Evolutionary conservation across 139 green algal genomes (phyloP).

Genomic region (Picochlorum sp.): DNA sequence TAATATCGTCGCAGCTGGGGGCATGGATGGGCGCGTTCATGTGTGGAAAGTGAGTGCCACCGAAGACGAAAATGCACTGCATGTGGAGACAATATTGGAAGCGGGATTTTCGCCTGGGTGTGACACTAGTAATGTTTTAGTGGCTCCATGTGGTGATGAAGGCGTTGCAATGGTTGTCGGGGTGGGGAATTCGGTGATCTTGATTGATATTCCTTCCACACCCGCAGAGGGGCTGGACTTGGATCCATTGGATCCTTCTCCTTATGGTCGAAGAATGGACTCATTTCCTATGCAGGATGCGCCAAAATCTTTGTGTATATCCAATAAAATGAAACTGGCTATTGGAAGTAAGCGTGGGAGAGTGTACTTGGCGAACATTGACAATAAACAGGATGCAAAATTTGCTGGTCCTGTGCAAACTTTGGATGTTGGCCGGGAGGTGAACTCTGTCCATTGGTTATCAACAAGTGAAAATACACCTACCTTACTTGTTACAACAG

Average conservation of each 20-base stretch:
- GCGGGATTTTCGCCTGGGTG: conserved; percentile 4
- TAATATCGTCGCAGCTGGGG: conserved; percentile 35
- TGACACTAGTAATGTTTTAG: background rate
- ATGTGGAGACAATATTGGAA: conserved; percentile 21
- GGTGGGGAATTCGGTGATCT: conserved; percentile 2
- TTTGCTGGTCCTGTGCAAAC: no score
- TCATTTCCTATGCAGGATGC: conserved; percentile 4
- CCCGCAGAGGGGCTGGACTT: background rate
- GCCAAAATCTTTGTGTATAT: background rate
- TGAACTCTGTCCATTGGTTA: no score
- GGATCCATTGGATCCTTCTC: conserved; percentile 2
- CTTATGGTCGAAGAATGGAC: background rate
- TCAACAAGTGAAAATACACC: no score
- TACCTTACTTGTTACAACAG: background rate
- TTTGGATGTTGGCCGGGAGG: no score
- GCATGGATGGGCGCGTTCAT: conserved; percentile 25
- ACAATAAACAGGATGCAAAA: background rate
- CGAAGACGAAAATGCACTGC: conserved; percentile 5
- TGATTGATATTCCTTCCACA: background rate
- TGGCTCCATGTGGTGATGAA: background rate
- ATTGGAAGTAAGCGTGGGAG: conserved; percentile 1
- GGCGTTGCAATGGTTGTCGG: background rate
- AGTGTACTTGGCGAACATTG: conserved; percentile 1
- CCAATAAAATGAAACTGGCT: background rate
- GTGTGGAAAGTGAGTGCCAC: conserved; percentile 39